Percentiles rank a stretch among this genome's conserved stretches.
phyloP scores from a whole-genome alignment of 225 moss, liverwort and hornwort genomes.

The Neckera pumila region DNA sequence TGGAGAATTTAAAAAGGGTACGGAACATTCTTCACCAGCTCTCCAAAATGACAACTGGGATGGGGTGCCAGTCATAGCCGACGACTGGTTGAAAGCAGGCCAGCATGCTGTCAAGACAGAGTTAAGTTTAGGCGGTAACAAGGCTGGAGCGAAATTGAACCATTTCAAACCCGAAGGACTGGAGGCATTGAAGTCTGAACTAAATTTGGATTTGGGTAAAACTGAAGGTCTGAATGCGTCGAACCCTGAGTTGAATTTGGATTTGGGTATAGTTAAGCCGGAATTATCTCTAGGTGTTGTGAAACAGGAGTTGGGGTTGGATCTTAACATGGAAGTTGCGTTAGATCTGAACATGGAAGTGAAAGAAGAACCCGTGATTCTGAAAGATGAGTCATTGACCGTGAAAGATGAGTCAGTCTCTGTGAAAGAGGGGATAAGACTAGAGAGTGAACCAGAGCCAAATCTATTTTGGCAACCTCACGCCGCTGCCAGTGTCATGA shows the following conservation, averaged over 20 bases:
- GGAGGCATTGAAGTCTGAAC: constrained; percentile 1
- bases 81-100: constrained; percentile 21
- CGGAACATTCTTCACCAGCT: constrained; percentile 21
- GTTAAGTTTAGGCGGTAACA: constrained; percentile 34
- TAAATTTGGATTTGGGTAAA: constrained; percentile 13
- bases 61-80: constrained; percentile 1
- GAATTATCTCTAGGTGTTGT: constrained; percentile 5
- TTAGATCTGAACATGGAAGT: constrained; percentile 67
- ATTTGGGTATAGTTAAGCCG: constrained; percentile 10
- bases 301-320: constrained; percentile 42
- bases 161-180: constrained; percentile 5
- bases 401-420: neutral
- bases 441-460: neutral
- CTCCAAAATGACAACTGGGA: constrained; percentile 22
- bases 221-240: neutral
- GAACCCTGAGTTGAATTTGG: constrained; percentile 12
- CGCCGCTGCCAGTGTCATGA: neutral
- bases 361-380: constrained; percentile 9
- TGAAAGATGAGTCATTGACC: constrained; percentile 12
- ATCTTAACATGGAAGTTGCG: constrained; percentile 47
- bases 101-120: constrained; percentile 30
- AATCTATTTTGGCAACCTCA: constrained; percentile 21
- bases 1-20: constrained; percentile 24
- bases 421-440: neutral
- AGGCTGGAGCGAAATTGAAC: neutral